phyloP scores from a whole-genome alignment of 495 filamentous ascomycete species.

The Penicillium chermesinum region DNA sequence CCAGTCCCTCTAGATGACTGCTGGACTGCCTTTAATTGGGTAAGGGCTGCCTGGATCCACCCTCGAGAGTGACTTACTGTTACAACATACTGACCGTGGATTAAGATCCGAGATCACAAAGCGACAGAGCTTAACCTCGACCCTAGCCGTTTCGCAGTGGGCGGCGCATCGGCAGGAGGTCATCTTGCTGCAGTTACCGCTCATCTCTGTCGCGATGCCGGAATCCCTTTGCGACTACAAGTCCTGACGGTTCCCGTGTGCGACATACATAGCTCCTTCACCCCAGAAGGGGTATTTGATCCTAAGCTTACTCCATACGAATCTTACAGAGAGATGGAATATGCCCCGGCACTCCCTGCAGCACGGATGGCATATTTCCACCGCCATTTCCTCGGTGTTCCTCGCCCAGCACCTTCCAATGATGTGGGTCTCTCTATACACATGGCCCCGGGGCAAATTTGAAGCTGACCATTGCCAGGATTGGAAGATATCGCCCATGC shows the following conservation, averaged over 20 bases:
- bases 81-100: not conserved
- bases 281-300: slow-evolving; percentile 31
- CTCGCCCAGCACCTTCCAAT: slow-evolving; percentile 26
- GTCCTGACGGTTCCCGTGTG: slow-evolving; percentile 34
- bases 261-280: slow-evolving; percentile 32
- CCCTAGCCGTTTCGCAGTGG: slow-evolving; percentile 25
- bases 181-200: slow-evolving; percentile 35
- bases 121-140: slow-evolving; percentile 32
- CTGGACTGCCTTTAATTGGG: slow-evolving; percentile 42
- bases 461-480: slow-evolving; percentile 16
- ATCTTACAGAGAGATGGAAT: slow-evolving; percentile 39
- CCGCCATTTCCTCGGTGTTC: slow-evolving; percentile 32
- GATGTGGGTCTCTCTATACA: slow-evolving; percentile 19
- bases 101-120: slow-evolving; percentile 29
- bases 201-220: slow-evolving; percentile 33
- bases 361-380: slow-evolving; percentile 40
- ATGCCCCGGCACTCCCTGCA: slow-evolving; percentile 26
- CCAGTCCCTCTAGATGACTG: slow-evolving; percentile 34
- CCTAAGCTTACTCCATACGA: slow-evolving; percentile 32
- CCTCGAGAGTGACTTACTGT: not conserved
- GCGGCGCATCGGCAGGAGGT: slow-evolving; percentile 35
- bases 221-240: slow-evolving; percentile 32
- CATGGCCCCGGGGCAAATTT: not conserved
- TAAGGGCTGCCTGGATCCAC: slow-evolving; percentile 5
- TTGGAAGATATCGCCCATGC: slow-evolving; percentile 38